These are phyloP conservation scores for Botryobasidium botryosum DNA, from an alignment of 768 basidiomycete species.

Conservation along the genomic window DNA sequence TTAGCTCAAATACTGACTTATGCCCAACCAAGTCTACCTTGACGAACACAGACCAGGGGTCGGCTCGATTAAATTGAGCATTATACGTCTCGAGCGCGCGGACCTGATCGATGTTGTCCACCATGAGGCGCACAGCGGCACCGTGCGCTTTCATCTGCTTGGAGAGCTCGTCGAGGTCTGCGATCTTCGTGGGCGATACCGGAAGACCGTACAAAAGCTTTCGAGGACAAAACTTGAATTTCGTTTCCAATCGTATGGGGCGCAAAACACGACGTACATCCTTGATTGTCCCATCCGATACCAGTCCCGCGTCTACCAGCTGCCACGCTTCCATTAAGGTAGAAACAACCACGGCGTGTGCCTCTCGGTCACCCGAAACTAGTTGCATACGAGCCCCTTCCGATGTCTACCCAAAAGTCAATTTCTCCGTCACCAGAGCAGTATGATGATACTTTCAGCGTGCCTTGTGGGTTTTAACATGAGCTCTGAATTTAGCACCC, in stretches of 20 bases:
- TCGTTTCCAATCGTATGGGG: neutral
- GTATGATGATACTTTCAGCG: slow-evolving; percentile 1
- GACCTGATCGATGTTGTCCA: slow-evolving; percentile 65
- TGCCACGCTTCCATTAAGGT: slow-evolving; percentile 72
- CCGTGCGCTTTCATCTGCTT: slow-evolving; percentile 36
- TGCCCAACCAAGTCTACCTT: slow-evolving; percentile 57
- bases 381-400: slow-evolving; percentile 64
- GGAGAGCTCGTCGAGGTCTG: slow-evolving; percentile 45
- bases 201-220: slow-evolving; percentile 76
- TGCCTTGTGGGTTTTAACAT: slow-evolving; percentile 76
- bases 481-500: slow-evolving; percentile 60
- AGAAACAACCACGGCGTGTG: slow-evolving; percentile 56
- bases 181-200: slow-evolving; percentile 48
- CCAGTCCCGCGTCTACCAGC: slow-evolving; percentile 45
- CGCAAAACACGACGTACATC: slow-evolving; percentile 37
- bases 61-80: slow-evolving; percentile 22
- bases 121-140: slow-evolving; percentile 46
- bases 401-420: slow-evolving; percentile 32
- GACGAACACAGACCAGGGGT: slow-evolving; percentile 60
- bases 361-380: slow-evolving; percentile 32
- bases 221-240: slow-evolving; percentile 2
- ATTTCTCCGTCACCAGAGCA: slow-evolving; percentile 2
- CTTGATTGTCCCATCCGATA: slow-evolving; percentile 54
- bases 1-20: slow-evolving; percentile 32
- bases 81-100: slow-evolving; percentile 46